These are phyloP conservation scores for Yarrowia sp. DNA, from an alignment of 805 yeast species.

Conservation along the genomic window DNA sequence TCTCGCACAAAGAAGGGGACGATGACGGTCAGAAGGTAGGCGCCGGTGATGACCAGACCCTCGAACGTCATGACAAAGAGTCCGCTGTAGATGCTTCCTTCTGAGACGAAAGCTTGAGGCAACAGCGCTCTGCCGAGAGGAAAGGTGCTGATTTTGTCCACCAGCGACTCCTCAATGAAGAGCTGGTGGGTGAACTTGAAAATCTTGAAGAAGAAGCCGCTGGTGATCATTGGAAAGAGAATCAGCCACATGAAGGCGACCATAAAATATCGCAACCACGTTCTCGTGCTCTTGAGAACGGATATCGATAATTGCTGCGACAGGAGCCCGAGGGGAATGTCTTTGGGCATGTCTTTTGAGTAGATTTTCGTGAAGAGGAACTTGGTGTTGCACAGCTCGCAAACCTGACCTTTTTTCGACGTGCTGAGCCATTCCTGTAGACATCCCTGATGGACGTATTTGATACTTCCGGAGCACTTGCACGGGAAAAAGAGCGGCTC, in stretches of 20 bases:
- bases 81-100: not conserved
- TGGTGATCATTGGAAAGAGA: not conserved
- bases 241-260: conserved; percentile 5
- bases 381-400: conserved; percentile 84
- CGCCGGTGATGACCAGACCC: conserved; percentile 34
- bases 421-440: conserved; percentile 81
- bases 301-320: conserved; percentile 31
- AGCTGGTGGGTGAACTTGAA: conserved; percentile 1
- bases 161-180: not conserved
- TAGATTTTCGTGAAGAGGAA: conserved; percentile 67
- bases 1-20: conserved; percentile 42
- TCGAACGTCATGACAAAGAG: conserved; percentile 31
- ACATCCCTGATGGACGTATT: conserved; percentile 91
- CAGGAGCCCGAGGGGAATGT: conserved; percentile 55
- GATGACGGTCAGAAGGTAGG: conserved; percentile 39
- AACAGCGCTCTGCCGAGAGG: not conserved
- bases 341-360: conserved; percentile 59
- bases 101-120: not conserved
- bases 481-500: conserved; percentile 91
- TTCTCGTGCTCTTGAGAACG: not conserved
- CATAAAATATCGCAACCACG: conserved; percentile 13
- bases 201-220: not conserved
- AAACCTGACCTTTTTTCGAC: conserved; percentile 53
- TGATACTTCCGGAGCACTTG: conserved; percentile 88
- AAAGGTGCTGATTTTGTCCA: not conserved